Conservation (phyloP, 2,329 filamentous ascomycete genomes). For the Acarospora socialis region DNA sequence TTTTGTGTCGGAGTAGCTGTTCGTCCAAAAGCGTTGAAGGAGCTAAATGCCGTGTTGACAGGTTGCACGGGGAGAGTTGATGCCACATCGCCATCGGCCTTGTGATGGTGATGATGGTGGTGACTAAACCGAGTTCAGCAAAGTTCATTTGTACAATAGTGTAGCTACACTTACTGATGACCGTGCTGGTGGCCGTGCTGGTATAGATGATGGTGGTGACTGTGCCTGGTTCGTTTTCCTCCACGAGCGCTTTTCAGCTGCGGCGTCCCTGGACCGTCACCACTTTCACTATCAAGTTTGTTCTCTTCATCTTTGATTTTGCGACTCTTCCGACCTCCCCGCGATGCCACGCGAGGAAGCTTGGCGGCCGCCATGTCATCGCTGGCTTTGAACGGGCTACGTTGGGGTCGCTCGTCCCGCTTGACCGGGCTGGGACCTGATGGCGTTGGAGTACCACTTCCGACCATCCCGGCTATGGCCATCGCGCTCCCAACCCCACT, state of each 20-base stretch:
- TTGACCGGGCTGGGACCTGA: slow-evolving; percentile 38
- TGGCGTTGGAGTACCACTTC: slow-evolving; percentile 40
- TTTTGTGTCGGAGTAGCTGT: no score
- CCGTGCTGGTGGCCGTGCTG: slow-evolving; percentile 20
- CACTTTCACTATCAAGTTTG: slow-evolving; percentile 51
- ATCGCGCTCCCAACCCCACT: slow-evolving; percentile 47
- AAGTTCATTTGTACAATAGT: no score
- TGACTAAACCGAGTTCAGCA: slow-evolving; percentile 13
- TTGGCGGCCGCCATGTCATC: slow-evolving; percentile 26
- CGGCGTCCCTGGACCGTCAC: slow-evolving; percentile 47
- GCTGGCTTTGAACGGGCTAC: slow-evolving; percentile 28
- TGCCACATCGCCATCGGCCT: slow-evolving; percentile 37
- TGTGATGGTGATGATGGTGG: slow-evolving; percentile 42
- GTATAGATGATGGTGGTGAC: slow-evolving; percentile 42
- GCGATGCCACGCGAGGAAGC: slow-evolving; percentile 28
- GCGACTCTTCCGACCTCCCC: slow-evolving; percentile 44
- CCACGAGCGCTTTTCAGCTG: slow-evolving; percentile 46
- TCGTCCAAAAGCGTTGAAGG: no score
- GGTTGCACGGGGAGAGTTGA: slow-evolving; percentile 13
- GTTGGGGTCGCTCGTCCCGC: slow-evolving; percentile 31
- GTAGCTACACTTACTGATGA: slow-evolving; percentile 38
- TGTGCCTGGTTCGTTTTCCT: slow-evolving; percentile 41
- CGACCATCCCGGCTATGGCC: slow-evolving; percentile 31
- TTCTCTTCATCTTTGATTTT: slow-evolving; percentile 65
- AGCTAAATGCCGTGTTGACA: slow-evolving; percentile 17